These are phyloP conservation scores for Xylogone sp. DNA, from an alignment of 2,329 filamentous ascomycete genomes.

Conservation along the genomic window DNA sequence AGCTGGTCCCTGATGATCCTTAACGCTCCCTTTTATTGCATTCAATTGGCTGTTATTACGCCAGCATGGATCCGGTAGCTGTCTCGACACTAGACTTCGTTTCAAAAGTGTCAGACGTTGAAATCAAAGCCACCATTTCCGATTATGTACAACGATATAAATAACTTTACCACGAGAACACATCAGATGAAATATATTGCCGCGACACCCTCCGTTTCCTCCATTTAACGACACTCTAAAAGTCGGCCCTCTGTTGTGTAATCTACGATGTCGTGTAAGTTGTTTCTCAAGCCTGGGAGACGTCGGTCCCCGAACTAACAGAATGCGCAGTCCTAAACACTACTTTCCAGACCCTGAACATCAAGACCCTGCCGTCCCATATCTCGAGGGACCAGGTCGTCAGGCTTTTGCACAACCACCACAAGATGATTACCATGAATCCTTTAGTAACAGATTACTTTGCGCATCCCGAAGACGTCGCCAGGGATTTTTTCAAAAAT, in stretches of 20 bases:
- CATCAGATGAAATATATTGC: not conserved
- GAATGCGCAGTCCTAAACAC: constrained; percentile 18
- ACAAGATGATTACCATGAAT: constrained; percentile 81
- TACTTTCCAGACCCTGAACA: constrained; percentile 31
- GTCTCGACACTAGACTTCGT: not conserved
- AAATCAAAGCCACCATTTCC: not conserved
- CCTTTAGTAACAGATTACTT: constrained; percentile 71
- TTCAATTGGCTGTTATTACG: not conserved
- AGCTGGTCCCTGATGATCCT: too few species aligned
- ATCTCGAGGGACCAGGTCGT: constrained; percentile 66
- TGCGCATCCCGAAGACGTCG: constrained; percentile 50
- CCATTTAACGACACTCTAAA: not conserved
- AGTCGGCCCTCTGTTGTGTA: not conserved
- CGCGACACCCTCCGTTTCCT: not conserved
- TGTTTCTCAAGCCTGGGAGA: not conserved
- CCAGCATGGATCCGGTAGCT: not conserved
- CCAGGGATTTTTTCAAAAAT: constrained; percentile 16
- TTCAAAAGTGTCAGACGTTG: not conserved
- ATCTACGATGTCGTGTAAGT: constrained; percentile 3
- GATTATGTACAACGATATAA: constrained; percentile 3
- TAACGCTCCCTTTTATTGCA: not conserved
- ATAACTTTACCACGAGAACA: constrained; percentile 1
- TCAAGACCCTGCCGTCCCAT: constrained; percentile 68
- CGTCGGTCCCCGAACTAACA: not conserved
- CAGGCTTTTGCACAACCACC: constrained; percentile 71